phyloP scores from a whole-genome alignment of 1,284 basidiomycete genomes.

The Sparassis latifolia region DNA sequence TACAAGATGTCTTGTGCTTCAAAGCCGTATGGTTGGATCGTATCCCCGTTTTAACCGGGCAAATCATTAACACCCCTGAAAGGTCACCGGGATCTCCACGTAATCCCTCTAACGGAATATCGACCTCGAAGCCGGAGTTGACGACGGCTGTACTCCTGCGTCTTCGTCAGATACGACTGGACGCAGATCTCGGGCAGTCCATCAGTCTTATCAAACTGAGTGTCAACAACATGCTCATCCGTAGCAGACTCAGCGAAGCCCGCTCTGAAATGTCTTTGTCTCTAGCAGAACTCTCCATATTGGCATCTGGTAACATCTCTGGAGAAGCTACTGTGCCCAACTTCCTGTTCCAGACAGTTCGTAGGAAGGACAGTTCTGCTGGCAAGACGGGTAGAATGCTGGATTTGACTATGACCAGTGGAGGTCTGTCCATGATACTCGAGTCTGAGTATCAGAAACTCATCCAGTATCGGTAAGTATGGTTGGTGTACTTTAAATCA shows the following conservation, averaged over 20 bases:
- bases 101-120: constrained; percentile 6
- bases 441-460: constrained; percentile 76
- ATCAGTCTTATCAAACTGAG: constrained; percentile 62
- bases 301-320: constrained; percentile 70
- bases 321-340: constrained; percentile 64
- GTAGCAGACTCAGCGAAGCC: constrained; percentile 53
- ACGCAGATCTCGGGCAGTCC: constrained; percentile 72
- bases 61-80: constrained; percentile 23
- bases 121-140: constrained; percentile 39
- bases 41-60: constrained; percentile 65
- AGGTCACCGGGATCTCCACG: constrained; percentile 5
- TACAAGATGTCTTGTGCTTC: constrained; percentile 84
- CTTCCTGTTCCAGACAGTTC: constrained; percentile 71
- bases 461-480: constrained; percentile 68
- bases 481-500: neutral
- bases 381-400: constrained; percentile 47
- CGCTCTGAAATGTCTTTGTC: constrained; percentile 59
- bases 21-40: constrained; percentile 88
- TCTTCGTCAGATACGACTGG: constrained; percentile 64
- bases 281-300: constrained; percentile 56
- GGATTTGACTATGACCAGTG: constrained; percentile 72
- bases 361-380: constrained; percentile 40
- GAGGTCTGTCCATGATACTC: constrained; percentile 58
- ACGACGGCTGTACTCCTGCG: constrained; percentile 60
- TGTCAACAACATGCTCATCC: constrained; percentile 53